Evolutionary conservation across 2,329 filamentous ascomycete genomes (phyloP).

Genomic region (Diplodia mutila): DNA sequence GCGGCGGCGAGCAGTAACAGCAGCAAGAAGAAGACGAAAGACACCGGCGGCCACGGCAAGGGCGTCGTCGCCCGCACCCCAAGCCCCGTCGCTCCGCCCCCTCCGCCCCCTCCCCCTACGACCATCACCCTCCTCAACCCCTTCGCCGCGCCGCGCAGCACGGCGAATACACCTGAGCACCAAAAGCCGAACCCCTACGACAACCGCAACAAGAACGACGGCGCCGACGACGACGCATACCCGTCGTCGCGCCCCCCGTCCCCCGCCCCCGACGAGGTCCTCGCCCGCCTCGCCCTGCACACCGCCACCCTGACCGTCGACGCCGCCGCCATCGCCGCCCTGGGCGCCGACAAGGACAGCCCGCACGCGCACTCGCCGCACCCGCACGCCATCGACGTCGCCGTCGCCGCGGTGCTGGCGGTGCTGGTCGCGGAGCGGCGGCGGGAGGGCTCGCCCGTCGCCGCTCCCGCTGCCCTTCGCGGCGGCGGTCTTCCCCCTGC

Average conservation of each 20-base stretch:
- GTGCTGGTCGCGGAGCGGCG: slow-evolving; percentile 52
- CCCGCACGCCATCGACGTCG: slow-evolving; percentile 51
- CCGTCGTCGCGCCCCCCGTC: slow-evolving; percentile 35
- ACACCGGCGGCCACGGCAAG: background rate
- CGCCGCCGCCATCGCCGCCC: slow-evolving; percentile 41
- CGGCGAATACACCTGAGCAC: slow-evolving; percentile 32
- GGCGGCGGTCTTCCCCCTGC: too few relatives aligned
- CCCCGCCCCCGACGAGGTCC: slow-evolving; percentile 41
- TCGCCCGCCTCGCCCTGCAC: slow-evolving; percentile 51
- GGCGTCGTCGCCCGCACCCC: too few relatives aligned
- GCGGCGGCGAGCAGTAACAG: background rate
- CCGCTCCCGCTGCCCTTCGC: too few relatives aligned
- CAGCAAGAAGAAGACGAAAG: background rate
- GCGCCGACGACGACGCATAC: slow-evolving; percentile 27
- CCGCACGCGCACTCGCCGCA: slow-evolving; percentile 40
- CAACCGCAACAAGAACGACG: slow-evolving; percentile 31
- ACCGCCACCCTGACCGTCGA: slow-evolving; percentile 50
- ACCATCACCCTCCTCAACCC: slow-evolving; percentile 44
- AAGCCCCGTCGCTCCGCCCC: background rate
- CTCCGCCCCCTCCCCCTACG: background rate
- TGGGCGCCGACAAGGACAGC: slow-evolving; percentile 31
- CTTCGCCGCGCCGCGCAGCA: slow-evolving; percentile 33
- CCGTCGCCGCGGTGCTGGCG: slow-evolving; percentile 47
- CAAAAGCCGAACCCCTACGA: slow-evolving; percentile 33
- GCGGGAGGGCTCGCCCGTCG: slow-evolving; percentile 30